phyloP scores from a whole-genome alignment of 78 protist genomes.

The Pigoraptor vietnamica region DNA sequence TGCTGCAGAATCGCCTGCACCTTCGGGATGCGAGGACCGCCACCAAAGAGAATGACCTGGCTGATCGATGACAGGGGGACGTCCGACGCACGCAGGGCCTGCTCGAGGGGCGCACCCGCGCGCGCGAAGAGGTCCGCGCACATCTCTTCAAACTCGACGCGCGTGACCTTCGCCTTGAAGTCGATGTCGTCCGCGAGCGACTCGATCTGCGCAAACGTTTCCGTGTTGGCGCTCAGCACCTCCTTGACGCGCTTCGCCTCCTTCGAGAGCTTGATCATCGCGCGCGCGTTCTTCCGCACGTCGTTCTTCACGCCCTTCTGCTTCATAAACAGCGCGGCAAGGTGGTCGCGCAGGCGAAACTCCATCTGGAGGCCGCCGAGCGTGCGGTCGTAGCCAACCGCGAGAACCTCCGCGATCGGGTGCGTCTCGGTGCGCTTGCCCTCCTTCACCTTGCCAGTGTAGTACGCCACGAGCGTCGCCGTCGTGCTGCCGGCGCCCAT shows the following conservation, averaged over 20 bases:
- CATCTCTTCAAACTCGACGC: constrained; percentile 51
- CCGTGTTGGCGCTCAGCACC: constrained; percentile 60
- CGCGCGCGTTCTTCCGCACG: constrained; percentile 11
- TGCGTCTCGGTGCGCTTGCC: neutral
- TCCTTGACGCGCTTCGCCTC: constrained; percentile 63
- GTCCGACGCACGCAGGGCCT: constrained; percentile 11
- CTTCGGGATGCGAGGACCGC: constrained; percentile 31
- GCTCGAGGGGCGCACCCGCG: constrained; percentile 29
- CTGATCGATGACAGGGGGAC: neutral
- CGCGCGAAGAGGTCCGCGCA: constrained; percentile 43
- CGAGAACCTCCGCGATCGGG: neutral
- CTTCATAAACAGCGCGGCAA: neutral
- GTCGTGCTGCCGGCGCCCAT: constrained; percentile 56
- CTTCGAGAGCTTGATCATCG: constrained; percentile 57
- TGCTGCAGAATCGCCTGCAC: constrained; percentile 19
- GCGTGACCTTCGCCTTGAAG: constrained; percentile 33
- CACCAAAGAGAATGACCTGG: constrained; percentile 17
- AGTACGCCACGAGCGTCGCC: constrained; percentile 35
- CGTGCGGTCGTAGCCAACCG: constrained; percentile 37
- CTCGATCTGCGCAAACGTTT: constrained; percentile 22
- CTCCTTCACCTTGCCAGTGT: neutral
- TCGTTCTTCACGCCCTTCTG: neutral
- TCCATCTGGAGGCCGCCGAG: constrained; percentile 68
- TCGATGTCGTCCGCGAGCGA: constrained; percentile 44
- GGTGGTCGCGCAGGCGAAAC: constrained; percentile 43